These are phyloP conservation scores for Solanum corneliomulleri DNA, from an alignment of 257 asterid genomes.

Conservation along the genomic window DNA sequence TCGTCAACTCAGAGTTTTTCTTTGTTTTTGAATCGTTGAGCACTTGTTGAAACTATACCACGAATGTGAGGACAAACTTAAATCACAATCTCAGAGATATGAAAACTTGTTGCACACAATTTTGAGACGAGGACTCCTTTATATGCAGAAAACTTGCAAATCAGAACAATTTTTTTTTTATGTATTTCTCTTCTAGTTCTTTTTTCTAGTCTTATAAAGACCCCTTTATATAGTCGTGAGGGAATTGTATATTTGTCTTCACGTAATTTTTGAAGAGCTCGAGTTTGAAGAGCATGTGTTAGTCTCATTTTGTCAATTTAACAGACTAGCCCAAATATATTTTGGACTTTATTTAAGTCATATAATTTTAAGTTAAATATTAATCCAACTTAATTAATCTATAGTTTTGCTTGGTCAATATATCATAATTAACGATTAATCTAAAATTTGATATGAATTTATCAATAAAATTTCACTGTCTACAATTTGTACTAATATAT, in stretches of 20 bases:
- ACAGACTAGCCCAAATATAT: not conserved
- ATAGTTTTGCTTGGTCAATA: not conserved
- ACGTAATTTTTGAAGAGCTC: not conserved
- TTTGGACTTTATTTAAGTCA: not conserved
- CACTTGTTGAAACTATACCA: not conserved
- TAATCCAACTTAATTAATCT: too few relatives aligned
- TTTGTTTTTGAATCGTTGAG: not conserved
- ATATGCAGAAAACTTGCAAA: not conserved
- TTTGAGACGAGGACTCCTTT: not conserved
- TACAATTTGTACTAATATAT: too few relatives aligned
- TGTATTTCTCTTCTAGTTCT: not conserved
- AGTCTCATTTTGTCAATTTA: not conserved
- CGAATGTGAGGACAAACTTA: not conserved
- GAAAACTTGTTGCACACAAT: not conserved
- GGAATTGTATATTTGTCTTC: not conserved
- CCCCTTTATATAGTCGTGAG: not conserved
- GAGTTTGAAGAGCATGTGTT: not conserved
- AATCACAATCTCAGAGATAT: not conserved
- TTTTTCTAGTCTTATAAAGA: not conserved
- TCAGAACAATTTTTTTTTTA: not conserved
- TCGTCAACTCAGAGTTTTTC: not conserved
- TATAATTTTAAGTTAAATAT: too few relatives aligned
- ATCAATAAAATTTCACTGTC: too few relatives aligned
- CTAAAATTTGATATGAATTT: too few relatives aligned
- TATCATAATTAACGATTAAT: not conserved